These are phyloP conservation scores for Allium sativum DNA, from an alignment of 106 monocot genomes.

Conservation along the genomic window DNA sequence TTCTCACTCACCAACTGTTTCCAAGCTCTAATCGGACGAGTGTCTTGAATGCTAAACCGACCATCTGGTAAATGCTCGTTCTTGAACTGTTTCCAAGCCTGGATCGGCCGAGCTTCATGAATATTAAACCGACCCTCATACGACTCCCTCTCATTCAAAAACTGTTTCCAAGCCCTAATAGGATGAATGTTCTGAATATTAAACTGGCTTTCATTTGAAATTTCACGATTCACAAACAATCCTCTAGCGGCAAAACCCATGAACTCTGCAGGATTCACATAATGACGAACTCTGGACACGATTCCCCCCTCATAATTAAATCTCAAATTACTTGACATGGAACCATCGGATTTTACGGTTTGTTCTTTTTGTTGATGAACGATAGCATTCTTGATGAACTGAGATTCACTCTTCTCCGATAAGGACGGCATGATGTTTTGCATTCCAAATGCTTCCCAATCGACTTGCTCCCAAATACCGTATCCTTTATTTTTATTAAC, in stretches of 20 bases:
- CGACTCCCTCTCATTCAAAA: constrained; percentile 29
- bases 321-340: constrained; percentile 3
- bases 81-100: constrained; percentile 39
- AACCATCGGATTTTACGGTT: not conserved
- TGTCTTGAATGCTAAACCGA: constrained; percentile 10
- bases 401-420: constrained; percentile 1
- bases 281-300: constrained; percentile 48
- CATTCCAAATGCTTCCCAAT: constrained; percentile 88
- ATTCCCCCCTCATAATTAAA: constrained; percentile 37
- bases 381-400: not conserved
- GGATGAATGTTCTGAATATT: constrained; percentile 15
- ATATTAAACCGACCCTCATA: constrained; percentile 8
- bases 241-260: constrained; percentile 92
- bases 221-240: constrained; percentile 40
- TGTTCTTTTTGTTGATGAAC: constrained; percentile 6
- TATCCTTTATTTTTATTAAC: constrained; percentile 13
- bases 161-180: constrained; percentile 32
- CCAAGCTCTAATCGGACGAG: constrained; percentile 23
- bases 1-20: constrained; percentile 27
- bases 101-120: constrained; percentile 15
- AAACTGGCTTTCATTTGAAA: constrained; percentile 7
- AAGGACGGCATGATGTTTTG: constrained; percentile 19
- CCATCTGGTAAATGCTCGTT: constrained; percentile 23
- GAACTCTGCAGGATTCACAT: constrained; percentile 60
- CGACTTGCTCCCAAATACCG: constrained; percentile 60